phyloP scores from a whole-genome alignment of 768 basidiomycete genomes.

The Calocera viscosa region DNA sequence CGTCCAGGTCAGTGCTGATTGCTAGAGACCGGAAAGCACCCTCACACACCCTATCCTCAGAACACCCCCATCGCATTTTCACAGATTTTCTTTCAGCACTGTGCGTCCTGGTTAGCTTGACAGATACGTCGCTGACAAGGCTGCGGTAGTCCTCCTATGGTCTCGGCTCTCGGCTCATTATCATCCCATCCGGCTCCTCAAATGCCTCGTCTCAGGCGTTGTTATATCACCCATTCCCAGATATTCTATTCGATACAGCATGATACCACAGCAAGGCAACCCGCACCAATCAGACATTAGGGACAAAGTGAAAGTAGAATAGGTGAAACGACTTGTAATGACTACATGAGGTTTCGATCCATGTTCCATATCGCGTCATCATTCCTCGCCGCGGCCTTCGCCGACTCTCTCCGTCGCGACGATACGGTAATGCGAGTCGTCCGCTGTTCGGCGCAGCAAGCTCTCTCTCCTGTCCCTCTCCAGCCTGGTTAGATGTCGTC shows the following conservation, averaged over 20 bases:
- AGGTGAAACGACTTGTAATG: background rate
- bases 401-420: too few species aligned
- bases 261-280: conserved; percentile 13
- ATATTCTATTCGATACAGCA: conserved; percentile 20
- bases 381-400: background rate
- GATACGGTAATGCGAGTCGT: too few species aligned
- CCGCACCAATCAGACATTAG: background rate
- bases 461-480: background rate
- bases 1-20: conserved; percentile 12
- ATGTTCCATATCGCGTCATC: background rate
- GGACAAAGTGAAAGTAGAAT: background rate
- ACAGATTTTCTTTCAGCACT: conserved; percentile 23
- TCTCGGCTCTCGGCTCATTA: conserved; percentile 22
- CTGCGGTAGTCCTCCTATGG: conserved; percentile 20
- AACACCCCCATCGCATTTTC: conserved; percentile 21
- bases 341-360: background rate
- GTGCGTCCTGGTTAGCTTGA: conserved; percentile 14
- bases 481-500: background rate
- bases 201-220: conserved; percentile 19
- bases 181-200: conserved; percentile 18
- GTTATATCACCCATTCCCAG: conserved; percentile 22
- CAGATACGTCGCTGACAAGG: background rate
- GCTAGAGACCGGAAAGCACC: background rate
- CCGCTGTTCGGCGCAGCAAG: background rate
- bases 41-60: background rate